Evolutionary conservation across 1,139 yeast genomes (phyloP).

Genomic region (Wickerhamomyces sp.): DNA sequence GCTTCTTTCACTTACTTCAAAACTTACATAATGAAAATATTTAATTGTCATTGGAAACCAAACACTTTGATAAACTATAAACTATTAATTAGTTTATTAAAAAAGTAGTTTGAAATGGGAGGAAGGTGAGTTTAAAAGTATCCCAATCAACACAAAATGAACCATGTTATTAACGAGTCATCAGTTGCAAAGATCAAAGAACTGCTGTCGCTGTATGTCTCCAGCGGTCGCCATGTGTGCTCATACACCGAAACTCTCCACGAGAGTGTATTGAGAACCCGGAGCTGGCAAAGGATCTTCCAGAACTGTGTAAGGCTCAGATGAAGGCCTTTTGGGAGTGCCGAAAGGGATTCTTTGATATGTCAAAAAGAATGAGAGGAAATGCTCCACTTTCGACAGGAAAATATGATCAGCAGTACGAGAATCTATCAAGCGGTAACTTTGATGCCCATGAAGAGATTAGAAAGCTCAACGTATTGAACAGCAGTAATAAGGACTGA

Average conservation of each 20-base stretch:
- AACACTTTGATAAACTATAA: too few relatives aligned
- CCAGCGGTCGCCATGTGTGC: slow-evolving; percentile 94
- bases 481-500: slow-evolving; percentile 27
- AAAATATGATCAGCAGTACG: slow-evolving; percentile 81
- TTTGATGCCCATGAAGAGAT: slow-evolving; percentile 81
- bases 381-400: slow-evolving; percentile 94
- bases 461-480: slow-evolving; percentile 56
- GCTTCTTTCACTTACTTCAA: neutral
- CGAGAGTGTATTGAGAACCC: slow-evolving; percentile 84
- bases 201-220: slow-evolving; percentile 91
- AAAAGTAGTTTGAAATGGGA: slow-evolving; percentile 19
- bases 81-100: neutral
- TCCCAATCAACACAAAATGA: neutral
- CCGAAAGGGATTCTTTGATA: slow-evolving; percentile 77
- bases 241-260: slow-evolving; percentile 86
- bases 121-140: slow-evolving; percentile 20
- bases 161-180: neutral
- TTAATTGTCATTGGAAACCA: too few relatives aligned
- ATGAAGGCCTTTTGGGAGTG: slow-evolving; percentile 86
- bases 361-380: slow-evolving; percentile 89
- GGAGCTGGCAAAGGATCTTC: slow-evolving; percentile 67
- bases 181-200: slow-evolving; percentile 90
- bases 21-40: neutral
- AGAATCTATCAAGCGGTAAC: slow-evolving; percentile 71
- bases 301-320: slow-evolving; percentile 84